Percentiles rank a stretch among this genome's conserved stretches.
phyloP scores from a whole-genome alignment of 75 land plant species.

The Sequoia sempervirens region DNA sequence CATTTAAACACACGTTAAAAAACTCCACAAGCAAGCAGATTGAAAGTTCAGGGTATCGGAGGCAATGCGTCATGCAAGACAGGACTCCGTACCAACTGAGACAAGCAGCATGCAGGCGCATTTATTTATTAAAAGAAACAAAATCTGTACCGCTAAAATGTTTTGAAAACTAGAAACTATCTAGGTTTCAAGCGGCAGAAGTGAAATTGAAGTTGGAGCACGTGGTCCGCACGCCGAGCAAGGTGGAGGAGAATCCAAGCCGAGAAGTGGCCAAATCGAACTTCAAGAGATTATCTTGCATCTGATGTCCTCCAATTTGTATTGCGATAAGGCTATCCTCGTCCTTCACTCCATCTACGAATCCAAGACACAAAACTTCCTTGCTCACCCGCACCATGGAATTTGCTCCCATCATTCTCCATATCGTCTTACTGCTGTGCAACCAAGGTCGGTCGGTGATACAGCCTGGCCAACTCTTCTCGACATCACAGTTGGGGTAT shows the following conservation, averaged over 20 bases:
- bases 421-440: constrained; percentile 10
- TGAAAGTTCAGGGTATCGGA: no score
- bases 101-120: no score
- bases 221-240: constrained; percentile 28
- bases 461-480: constrained; percentile 13
- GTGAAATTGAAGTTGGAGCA: constrained; percentile 37
- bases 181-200: no score
- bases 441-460: constrained; percentile 20
- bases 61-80: no score
- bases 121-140: no score
- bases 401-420: constrained; percentile 25
- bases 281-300: constrained; percentile 44
- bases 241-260: constrained; percentile 45
- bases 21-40: no score
- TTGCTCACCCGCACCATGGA: constrained; percentile 27
- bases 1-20: no score
- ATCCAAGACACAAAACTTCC: constrained; percentile 23
- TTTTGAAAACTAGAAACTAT: no score
- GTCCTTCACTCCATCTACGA: constrained; percentile 28
- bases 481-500: not conserved
- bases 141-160: no score
- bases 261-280: constrained; percentile 36
- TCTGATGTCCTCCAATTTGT: constrained; percentile 24
- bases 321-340: not conserved
- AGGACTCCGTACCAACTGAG: no score